Conservation (phyloP, 192 early-diverging fungal genomes). For the Mortierella claussenii region DNA sequence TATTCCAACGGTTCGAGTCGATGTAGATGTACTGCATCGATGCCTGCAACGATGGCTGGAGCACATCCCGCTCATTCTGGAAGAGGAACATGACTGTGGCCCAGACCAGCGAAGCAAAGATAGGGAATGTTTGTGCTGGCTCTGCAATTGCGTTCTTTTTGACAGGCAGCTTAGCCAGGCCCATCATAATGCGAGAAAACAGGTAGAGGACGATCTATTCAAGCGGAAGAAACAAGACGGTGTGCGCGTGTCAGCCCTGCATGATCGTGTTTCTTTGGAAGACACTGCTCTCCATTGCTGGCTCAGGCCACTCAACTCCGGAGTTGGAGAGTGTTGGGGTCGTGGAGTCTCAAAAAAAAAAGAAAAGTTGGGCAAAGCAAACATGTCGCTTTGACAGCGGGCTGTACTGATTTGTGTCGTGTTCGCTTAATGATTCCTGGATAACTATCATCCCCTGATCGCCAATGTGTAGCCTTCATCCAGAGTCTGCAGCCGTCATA, state of each 20-base stretch:
- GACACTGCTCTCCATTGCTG: too few species aligned
- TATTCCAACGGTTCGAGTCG: slow-evolving; percentile 85
- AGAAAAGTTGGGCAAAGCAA: too few species aligned
- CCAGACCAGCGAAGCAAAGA: slow-evolving; percentile 96
- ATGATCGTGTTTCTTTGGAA: too few species aligned
- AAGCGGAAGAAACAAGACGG: background rate
- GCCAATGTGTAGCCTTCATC: too few species aligned
- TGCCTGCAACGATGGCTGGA: slow-evolving; percentile 91
- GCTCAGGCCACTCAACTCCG: too few species aligned
- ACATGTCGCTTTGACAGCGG: too few species aligned
- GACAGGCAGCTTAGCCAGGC: slow-evolving; percentile 83
- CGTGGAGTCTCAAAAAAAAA: too few species aligned
- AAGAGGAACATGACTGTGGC: slow-evolving; percentile 97
- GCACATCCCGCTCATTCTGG: slow-evolving; percentile 83
- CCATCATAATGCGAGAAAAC: slow-evolving; percentile 91
- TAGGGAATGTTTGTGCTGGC: slow-evolving; percentile 82
- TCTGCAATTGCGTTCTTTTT: slow-evolving; percentile 76
- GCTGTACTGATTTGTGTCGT: too few species aligned
- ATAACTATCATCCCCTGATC: too few species aligned
- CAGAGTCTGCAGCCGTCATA: too few species aligned
- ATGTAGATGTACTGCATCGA: slow-evolving; percentile 97
- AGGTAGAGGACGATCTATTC: slow-evolving; percentile 90
- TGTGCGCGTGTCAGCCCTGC: background rate
- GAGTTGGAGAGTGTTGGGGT: too few species aligned
- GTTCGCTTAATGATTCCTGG: too few species aligned